Evolutionary conservation across 2,329 filamentous ascomycete genomes (phyloP).

Genomic region (Cladosporium oxysporum): DNA sequence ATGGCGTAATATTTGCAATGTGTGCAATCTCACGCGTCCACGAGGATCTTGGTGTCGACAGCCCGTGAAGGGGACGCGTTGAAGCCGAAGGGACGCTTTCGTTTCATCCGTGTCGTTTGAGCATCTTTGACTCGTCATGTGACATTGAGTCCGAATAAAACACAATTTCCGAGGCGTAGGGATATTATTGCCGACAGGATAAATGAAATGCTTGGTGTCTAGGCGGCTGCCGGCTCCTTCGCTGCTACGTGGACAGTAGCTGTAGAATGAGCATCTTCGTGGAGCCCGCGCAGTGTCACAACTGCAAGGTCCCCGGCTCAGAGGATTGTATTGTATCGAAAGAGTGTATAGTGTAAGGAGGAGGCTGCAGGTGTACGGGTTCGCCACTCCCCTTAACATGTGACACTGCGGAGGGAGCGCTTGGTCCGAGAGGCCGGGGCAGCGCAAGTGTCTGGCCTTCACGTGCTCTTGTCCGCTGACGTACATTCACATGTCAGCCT

Average conservation of each 20-base stretch:
- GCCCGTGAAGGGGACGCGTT: background rate
- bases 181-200: background rate
- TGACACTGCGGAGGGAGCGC: background rate
- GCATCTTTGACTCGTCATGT: background rate
- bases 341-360: background rate
- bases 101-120: background rate
- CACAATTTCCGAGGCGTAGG: background rate
- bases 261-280: background rate
- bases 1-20: background rate
- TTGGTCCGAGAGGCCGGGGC: background rate
- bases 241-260: background rate
- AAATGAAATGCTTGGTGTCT: background rate
- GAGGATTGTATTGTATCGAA: background rate
- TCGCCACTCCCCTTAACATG: background rate
- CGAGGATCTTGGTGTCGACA: background rate
- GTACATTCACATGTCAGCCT: conserved; percentile 16
- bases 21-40: background rate
- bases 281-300: background rate
- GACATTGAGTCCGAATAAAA: background rate
- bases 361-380: background rate
- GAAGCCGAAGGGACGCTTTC: background rate
- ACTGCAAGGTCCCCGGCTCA: background rate
- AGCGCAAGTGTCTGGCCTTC: conserved; percentile 1
- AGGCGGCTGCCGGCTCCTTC: background rate
- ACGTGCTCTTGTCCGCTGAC: conserved; percentile 5